phyloP scores from a whole-genome alignment of 2,329 filamentous ascomycete genomes.

The Paraphaeosphaeria minitans region DNA sequence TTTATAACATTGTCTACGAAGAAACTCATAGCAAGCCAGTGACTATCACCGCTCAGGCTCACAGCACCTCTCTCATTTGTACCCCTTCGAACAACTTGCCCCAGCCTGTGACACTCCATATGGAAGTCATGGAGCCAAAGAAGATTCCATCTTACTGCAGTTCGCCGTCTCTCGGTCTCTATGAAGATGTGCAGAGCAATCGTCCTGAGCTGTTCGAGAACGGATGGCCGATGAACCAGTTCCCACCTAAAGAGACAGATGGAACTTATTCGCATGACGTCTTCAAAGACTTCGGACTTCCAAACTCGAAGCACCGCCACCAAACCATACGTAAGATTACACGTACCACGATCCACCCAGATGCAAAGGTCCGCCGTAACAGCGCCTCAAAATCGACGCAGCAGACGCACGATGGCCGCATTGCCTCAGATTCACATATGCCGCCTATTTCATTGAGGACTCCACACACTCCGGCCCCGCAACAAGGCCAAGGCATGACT shows the following conservation, averaged over 20 bases:
- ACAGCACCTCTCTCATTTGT: background rate
- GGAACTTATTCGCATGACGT: background rate
- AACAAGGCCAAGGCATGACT: background rate
- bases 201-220: background rate
- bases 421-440: background rate
- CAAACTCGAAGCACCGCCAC: background rate
- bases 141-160: background rate
- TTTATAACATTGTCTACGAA: slow-evolving; percentile 2
- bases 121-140: background rate
- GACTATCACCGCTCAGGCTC: no score
- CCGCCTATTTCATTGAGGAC: no score
- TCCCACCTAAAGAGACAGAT: background rate
- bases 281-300: background rate
- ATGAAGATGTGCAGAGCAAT: background rate
- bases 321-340: background rate
- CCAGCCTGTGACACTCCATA: background rate
- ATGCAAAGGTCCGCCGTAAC: background rate
- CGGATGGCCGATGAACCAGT: background rate
- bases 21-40: background rate
- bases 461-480: background rate
- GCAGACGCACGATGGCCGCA: background rate
- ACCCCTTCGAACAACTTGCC: background rate
- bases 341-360: background rate
- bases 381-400: background rate
- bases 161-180: background rate